Base-by-base conservation (phyloP, 1,139 yeast genomes). In the Debaryomyces robertsiae region DNA sequence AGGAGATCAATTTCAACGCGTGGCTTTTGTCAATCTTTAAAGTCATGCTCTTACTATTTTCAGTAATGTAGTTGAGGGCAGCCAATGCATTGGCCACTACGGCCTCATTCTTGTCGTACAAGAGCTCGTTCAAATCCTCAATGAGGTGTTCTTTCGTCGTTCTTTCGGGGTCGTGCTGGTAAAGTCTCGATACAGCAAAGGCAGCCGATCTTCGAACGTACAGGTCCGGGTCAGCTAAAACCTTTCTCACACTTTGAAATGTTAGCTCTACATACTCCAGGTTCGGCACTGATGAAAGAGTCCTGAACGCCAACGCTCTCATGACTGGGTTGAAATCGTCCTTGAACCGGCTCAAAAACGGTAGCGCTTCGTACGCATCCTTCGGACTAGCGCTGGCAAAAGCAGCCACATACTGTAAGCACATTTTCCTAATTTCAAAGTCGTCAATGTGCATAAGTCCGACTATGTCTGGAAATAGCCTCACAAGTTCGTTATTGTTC, bases 11-110 rank as follows among this genome's bases (percentile, higher is more conserved):
- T 27, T 72, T 69, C 32, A 74, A 51, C 2, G 87, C 81, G 52
- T 84, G 87, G 1, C 61, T 58, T 38, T 71, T 70, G 54, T 80
- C 84, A 15, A 87, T 73, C 1, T 78, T 69, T 40, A 87, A 63
- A 28, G 75, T 69, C 46, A 84, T 60, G 2, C 67, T 48, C 34
- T 69, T 65, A 27, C 79, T 63, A 36, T 67, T 70, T 38, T 85
- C 93, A 3, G 90, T 80, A 22, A 90, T 76, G 42, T 77, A 82
- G 47, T 73, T 67, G 37, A 91, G 65, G 0, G 93, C 79, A 2
- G 90, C 84, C 40, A 90, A 65, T 0, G 94, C 86, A 19, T 88
- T 79, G 0, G 93, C 74, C 1, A 85, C 84, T 6, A 90, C 89
- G 2, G 76, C 60, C 1, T 84, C 77, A 52, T 79, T 77, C 18